Evolutionary conservation across 1,284 basidiomycete genomes (phyloP), one percentile per base, ranked within the genome.

Genomic region (Caloboletus firmus): DNA sequence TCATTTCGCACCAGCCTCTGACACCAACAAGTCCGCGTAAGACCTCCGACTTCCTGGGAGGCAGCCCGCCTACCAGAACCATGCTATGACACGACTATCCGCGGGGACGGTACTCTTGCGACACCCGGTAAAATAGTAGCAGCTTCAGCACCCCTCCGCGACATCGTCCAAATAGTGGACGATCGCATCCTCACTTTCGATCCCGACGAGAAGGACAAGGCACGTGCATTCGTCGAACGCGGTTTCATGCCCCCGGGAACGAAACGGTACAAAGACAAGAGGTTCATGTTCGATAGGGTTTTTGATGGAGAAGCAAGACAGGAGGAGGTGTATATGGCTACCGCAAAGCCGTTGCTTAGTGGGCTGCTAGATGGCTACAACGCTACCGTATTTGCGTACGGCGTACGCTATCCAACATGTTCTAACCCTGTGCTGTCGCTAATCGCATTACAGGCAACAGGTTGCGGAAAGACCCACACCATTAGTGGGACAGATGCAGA

Each of bases 391-490:
- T 98, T 98, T 77, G 95, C 95, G 4, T 97, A 98, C 70, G 95
- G 95, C 36, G 95, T 98, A 71, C 72, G 92, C 79, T 39, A 39
- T 57, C 50, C 31, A 47, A 31, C 30, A 43, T 51, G n/a, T 31
- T 54, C 20, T 52, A 31, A 40, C 22, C 15, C 22, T 46, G 47
- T 58, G 44, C 58, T 40, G 51, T 59, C 43, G 55, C 61, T 62
- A 39, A 65, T 57, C 28, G 51, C 52, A 45, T 37, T 52, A 15
- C 64, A 98, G 95, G 95, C 95, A 18, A 98, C 95, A 12, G 95
- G 95, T 17, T 98, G 95, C 70, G 95, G 95, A 56, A 98, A 98
- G 74, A 98, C 95, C 11, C 94, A 98, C 72, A 98, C 95, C 28
- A 97, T 98, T 69, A 96, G 93, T 66, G 95, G 95, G 56, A 89